Base-by-base conservation (phyloP, 1,284 basidiomycete species). In the Pterulicium gracile region DNA sequence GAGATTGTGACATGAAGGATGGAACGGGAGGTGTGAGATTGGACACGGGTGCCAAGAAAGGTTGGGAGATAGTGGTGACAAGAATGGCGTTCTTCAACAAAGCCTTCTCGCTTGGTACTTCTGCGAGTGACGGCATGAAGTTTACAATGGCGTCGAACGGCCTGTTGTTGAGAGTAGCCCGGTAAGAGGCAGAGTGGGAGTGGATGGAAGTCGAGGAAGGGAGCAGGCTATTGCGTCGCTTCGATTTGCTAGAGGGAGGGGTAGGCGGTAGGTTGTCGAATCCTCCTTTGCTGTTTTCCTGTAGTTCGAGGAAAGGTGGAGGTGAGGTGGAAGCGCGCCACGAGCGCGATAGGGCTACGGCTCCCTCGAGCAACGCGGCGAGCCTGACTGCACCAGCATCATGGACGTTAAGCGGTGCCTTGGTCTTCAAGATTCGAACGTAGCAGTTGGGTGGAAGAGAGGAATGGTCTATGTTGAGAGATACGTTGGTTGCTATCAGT, bases 361-460 rank as follows among this genome's bases (percentile, higher is more conserved):
- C 36, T 7, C 36, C 36, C 36, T 39, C 36, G 5, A 39, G 36
- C 15, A 39, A 17, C 7, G 36, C n/a, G 5, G 36, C 36, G 15
- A 39, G 36, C 15, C 36, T 39, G 36, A 39, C 36, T 7, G 36
- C 36, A 7, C 36, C 36, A 39, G 36, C n/a, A 17, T 39, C 36
- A 39, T 39, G 36, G 36, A 39, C 36, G 36, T 39, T 39, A 5
- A 39, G 15, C n/a, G 36, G 36, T 39, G 36, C n/a, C 4, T 18
- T 39, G 15, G 19, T 13, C 15, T 39, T 39, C 7, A 39, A 18
- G 5, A 39, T 39, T 5, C 36, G 36, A 7, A 39, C 5, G 4
- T 13, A 39, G 19, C n/a, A 39, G 36, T 39, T 39, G n/a, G 36
- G 36, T 7, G 15, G 36, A 39, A 39, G n/a, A 39, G 15, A 5